Base-by-base conservation (phyloP, 2,329 filamentous ascomycete genomes). In the Claviceps pazoutovae region DNA sequence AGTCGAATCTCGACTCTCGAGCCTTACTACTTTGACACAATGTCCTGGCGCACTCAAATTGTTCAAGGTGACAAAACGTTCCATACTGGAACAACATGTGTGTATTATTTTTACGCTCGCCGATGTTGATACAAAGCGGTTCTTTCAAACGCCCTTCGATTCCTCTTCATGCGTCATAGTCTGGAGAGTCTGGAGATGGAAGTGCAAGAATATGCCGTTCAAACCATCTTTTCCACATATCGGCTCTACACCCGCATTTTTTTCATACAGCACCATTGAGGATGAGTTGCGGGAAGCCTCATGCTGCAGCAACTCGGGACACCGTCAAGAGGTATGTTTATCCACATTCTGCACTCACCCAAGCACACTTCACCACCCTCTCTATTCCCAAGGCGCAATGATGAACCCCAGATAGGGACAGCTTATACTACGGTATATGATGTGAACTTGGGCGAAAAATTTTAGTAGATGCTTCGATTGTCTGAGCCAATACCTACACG, bases 401-500 rank as follows among this genome's bases (percentile, higher is more conserved):
- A 97, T 97, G 91, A 96, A 88, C 74, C 80, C 86, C 86, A 54
- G 93, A 97, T 97, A 97, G 93, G 93, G 93, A 97, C 93, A 97
- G 82, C 91, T 89, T 86, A 96, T 91, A 86, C 86, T 75, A 61
- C 67, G 72, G 88, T 86, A 88, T 75, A 75, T 97, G 90, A 94
- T 90, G 86, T 81, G 75, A 88, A 77, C 70, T 81, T 83, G 84
- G 84, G 83, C 89, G 83, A 88, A 79, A 86, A 93, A 7, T 95
- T 94, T 95, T 98, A 96, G 93, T 98, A 98, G 91, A 97, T 95
- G 87, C 88, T 86, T 90, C 83, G 88, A 84, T 71, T 75, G 74
- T 79, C 88, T 93, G 85, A 90, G 60, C 64, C 56, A 57, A 56
- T 63, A 59, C 58, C 58, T 57, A 62, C 58, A 57, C 52, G 54